Evolutionary conservation across 2,329 filamentous ascomycete genomes (phyloP).

Genomic region (Cucurbitaria berberidis): DNA sequence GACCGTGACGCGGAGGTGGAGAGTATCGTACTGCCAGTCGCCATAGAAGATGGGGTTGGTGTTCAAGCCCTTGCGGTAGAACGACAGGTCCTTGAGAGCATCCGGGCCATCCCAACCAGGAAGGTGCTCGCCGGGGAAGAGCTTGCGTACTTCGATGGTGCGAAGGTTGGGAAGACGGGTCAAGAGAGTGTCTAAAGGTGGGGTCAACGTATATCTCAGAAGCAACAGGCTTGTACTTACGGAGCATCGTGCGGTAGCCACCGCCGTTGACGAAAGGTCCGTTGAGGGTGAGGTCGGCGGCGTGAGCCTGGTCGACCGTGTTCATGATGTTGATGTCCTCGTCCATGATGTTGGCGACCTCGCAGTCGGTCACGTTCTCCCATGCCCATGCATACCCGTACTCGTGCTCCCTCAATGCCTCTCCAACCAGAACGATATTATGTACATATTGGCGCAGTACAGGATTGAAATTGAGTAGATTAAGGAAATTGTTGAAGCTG

Average conservation of each 20-base stretch:
- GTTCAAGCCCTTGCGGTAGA: conserved; percentile 10
- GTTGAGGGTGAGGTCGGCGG: conserved; percentile 1
- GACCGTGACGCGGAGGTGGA: conserved; percentile 14
- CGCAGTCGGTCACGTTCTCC: conserved; percentile 16
- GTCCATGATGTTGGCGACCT: background rate
- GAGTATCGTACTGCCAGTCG: conserved; percentile 26
- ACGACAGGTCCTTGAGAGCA: conserved; percentile 18
- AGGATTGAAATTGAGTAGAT: background rate
- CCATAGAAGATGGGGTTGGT: conserved; percentile 23
- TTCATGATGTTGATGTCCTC: conserved; percentile 11
- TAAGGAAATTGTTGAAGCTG: background rate
- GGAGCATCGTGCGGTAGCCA: conserved; percentile 17
- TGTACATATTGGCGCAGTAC: background rate
- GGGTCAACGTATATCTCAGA: background rate
- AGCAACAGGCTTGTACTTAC: background rate
- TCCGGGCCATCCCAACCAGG: conserved; percentile 13
- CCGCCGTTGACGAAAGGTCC: conserved; percentile 17
- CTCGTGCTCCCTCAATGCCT: conserved; percentile 5
- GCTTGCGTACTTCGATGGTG: conserved; percentile 16
- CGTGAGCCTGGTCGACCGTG: conserved; percentile 9
- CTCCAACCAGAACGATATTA: background rate
- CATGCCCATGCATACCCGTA: conserved; percentile 21
- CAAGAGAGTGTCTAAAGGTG: background rate
- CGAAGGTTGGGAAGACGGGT: conserved; percentile 10
- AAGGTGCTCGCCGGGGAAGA: conserved; percentile 23